Percentiles rank a stretch among this genome's conserved stretches.
Conservation (phyloP, 768 basidiomycete species). For the Fomitopsis pulvina region DNA sequence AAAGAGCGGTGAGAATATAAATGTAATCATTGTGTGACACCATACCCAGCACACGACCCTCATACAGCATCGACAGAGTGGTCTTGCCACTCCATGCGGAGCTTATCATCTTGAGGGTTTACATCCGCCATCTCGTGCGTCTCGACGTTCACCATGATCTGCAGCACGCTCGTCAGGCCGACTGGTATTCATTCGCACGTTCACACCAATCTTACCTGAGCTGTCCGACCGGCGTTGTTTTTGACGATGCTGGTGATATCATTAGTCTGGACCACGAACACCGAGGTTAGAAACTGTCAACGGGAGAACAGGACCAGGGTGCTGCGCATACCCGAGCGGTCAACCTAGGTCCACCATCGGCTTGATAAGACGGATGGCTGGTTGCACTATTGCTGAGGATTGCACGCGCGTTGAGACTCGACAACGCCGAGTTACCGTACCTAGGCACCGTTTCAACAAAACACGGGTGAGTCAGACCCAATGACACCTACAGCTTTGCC, state of each 20-base stretch:
- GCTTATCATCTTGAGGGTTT: not conserved
- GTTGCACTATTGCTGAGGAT: not conserved
- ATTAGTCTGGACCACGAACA: too few species aligned
- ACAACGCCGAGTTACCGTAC: slow-evolving; percentile 30
- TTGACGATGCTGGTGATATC: not conserved
- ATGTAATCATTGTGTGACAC: too few species aligned
- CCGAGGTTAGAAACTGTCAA: not conserved
- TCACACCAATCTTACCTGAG: too few species aligned
- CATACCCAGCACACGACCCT: too few species aligned
- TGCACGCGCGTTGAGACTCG: slow-evolving; percentile 24
- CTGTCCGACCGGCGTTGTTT: not conserved
- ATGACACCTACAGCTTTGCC: slow-evolving; percentile 25
- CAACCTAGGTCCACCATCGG: too few species aligned
- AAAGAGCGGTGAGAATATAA: too few species aligned
- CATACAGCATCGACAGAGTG: not conserved
- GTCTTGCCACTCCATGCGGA: not conserved
- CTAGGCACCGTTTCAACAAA: not conserved
- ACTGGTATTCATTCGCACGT: not conserved
- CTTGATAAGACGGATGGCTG: not conserved
- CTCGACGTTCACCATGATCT: slow-evolving; percentile 2
- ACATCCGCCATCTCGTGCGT: not conserved
- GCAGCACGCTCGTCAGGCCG: not conserved
- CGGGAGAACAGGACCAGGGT: not conserved
- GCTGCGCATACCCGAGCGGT: too few species aligned
- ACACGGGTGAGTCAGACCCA: too few species aligned